These are phyloP conservation scores for Lipomyces spencermartinsiae DNA, from an alignment of 805 yeast species.

Conservation along the genomic window DNA sequence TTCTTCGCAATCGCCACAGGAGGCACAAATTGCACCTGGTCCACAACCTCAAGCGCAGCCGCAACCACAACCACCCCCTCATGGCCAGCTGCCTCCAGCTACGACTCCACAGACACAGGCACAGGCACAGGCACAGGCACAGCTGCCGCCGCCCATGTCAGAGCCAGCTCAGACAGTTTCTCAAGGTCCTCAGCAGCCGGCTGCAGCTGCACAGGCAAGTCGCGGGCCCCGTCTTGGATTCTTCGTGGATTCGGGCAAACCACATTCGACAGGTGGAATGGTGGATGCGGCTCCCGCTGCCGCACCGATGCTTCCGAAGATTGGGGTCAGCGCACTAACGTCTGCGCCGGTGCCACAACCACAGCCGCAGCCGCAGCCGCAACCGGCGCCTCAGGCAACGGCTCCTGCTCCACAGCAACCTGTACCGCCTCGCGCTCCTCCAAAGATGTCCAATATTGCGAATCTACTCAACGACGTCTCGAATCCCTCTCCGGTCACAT, in stretches of 20 bases:
- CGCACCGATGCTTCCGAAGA: background rate
- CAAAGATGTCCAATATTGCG: constrained; percentile 29
- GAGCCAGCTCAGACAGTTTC: background rate
- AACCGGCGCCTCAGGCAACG: constrained; percentile 6
- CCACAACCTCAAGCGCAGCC: background rate
- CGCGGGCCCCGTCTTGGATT: constrained; percentile 25
- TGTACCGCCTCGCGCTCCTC: constrained; percentile 17
- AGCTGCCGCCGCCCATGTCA: background rate
- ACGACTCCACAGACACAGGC: background rate
- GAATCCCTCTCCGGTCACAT: background rate
- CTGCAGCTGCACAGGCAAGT: background rate
- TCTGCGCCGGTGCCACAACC: constrained; percentile 9
- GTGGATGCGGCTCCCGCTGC: background rate
- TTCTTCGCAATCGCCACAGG: background rate
- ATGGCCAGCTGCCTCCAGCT: background rate
- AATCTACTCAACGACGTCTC: constrained; percentile 26
- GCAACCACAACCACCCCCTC: background rate
- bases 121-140: background rate
- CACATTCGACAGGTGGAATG: constrained; percentile 2
- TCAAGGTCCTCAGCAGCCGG: constrained; percentile 13
- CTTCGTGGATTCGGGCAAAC: constrained; percentile 17
- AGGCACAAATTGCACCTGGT: background rate
- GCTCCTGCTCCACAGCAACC: constrained; percentile 10
- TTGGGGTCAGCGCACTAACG: background rate
- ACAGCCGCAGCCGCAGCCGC: constrained; percentile 5